phyloP scores from a whole-genome alignment of 306 rosid species.

The Medicago ruthenica region DNA sequence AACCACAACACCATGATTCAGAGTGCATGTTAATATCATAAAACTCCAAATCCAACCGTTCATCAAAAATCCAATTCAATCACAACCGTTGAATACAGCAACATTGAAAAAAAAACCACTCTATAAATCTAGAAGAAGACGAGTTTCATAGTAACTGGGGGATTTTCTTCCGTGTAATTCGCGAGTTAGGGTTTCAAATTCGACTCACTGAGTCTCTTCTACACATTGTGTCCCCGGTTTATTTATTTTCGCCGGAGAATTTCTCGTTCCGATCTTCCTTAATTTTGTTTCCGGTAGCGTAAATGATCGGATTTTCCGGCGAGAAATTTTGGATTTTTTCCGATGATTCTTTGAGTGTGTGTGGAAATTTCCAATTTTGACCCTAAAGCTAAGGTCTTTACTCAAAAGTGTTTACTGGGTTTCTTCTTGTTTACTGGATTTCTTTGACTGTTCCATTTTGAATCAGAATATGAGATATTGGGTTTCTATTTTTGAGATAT shows the following conservation, averaged over 20 bases:
- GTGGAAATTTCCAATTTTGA: conserved; percentile 49
- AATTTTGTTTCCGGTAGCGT: conserved; percentile 9
- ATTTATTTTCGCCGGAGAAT: conserved; percentile 35
- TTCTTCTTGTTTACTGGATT: conserved; percentile 3
- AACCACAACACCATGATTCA: not conserved
- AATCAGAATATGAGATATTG: conserved; percentile 24
- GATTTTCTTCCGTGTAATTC: conserved; percentile 32
- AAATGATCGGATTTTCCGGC: conserved; percentile 43
- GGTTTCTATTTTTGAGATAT: conserved; percentile 20
- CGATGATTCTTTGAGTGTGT: conserved; percentile 41
- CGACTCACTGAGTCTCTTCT: conserved; percentile 35
- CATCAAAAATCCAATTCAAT: conserved; percentile 44
- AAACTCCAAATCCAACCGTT: conserved; percentile 19
- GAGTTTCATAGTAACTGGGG: conserved; percentile 31
- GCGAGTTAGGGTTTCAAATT: conserved; percentile 48
- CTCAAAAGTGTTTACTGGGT: conserved; percentile 25
- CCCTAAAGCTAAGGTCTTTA: conserved; percentile 39
- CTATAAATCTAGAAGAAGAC: conserved; percentile 48
- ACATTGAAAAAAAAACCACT: not conserved
- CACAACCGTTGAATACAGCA: conserved; percentile 33
- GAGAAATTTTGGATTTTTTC: conserved; percentile 40
- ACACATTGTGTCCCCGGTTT: conserved; percentile 31
- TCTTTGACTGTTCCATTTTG: conserved; percentile 28
- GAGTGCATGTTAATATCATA: conserved; percentile 30
- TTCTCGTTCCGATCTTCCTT: conserved; percentile 19